Percentiles rank a stretch among this genome's conserved stretches.
phyloP scores from a whole-genome alignment of 148 eudicot species.

The Suaeda aralocaspica region DNA sequence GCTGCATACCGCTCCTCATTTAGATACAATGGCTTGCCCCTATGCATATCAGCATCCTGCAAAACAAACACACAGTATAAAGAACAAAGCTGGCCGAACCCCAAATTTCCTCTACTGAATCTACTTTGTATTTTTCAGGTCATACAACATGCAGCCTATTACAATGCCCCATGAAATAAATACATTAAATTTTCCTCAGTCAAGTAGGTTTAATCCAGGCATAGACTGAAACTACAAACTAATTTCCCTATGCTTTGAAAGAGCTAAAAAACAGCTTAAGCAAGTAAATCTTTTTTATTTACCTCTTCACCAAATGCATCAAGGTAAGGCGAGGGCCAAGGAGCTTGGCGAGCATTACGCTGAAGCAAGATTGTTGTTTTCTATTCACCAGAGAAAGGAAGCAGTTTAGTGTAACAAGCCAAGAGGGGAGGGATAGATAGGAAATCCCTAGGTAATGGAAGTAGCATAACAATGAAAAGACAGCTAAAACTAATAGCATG shows the following conservation, averaged over 20 bases:
- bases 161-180: not conserved
- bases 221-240: not conserved
- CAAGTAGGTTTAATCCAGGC: not conserved
- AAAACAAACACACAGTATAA: slow-evolving; percentile 7
- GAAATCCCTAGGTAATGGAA: not conserved
- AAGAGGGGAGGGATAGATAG: not conserved
- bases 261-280: not conserved
- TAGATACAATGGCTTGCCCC: slow-evolving; percentile 87
- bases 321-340: slow-evolving; percentile 95
- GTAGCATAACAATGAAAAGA: not conserved
- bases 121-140: not conserved
- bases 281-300: slow-evolving; percentile 7
- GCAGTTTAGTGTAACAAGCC: not conserved
- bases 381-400: slow-evolving; percentile 29
- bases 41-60: slow-evolving; percentile 78
- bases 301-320: slow-evolving; percentile 99
- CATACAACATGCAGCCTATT: not conserved
- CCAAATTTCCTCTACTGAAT: not conserved
- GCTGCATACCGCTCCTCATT: slow-evolving; percentile 93
- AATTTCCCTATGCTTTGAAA: not conserved
- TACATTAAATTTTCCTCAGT: not conserved
- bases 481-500: not conserved
- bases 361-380: slow-evolving; percentile 85
- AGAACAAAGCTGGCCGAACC: not conserved
- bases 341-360: slow-evolving; percentile 84